Evolutionary conservation across 352 stramenopile genomes (phyloP), one percentile per base, ranked within the genome.

Genomic region (Globisporangium echinulatum): DNA sequence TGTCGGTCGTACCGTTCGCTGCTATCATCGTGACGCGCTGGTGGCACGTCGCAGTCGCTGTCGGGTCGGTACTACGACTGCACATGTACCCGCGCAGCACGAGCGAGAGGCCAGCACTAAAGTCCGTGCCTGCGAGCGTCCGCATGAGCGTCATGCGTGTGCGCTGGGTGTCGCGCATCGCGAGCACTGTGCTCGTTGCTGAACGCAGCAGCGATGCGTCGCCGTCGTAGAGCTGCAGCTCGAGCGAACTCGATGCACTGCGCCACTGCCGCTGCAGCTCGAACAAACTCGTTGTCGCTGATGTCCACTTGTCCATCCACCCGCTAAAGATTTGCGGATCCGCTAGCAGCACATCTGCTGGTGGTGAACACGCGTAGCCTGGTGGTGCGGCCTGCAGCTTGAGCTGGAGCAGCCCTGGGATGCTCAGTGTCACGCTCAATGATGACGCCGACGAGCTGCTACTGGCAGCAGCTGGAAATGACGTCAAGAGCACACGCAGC

Each of bases 221-320:
- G 25, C 25, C 25, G 55, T 75, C 54, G 10, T 37, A 59, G 8
- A 71, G 46, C 14, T 51, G 40, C 46, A 71, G 63, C 13, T n/a
- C 15, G 6, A 72, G 43, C 3, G 66, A 68, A 2, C 51, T 38
- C 0, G 66, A 76, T 0, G 51, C 37, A 17, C 53, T 17, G 6
- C 64, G 68, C 74, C 74, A 82, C 19, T 72, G 60, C 0, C 54
- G 60, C 10, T 58, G 64, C 44, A 78, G 60, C 17, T 74, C 40
- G 40, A 44, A 68, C 38, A 74, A 25, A 25, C 25, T 25, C 25
- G 25, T 25, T 25, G 25, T 25, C 25, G 25, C 25, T 25, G 25
- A 19, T 51, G 72, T 60, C 76, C 76, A 88, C 3, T 63, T 17
- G 37, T 80, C 73, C 44, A 82, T 64, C 79, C 76, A 88, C 0